Percentiles rank a stretch among this genome's conserved stretches.
phyloP scores from a whole-genome alignment of 495 filamentous ascomycete genomes.

The Aspergillus egyptiacus region DNA sequence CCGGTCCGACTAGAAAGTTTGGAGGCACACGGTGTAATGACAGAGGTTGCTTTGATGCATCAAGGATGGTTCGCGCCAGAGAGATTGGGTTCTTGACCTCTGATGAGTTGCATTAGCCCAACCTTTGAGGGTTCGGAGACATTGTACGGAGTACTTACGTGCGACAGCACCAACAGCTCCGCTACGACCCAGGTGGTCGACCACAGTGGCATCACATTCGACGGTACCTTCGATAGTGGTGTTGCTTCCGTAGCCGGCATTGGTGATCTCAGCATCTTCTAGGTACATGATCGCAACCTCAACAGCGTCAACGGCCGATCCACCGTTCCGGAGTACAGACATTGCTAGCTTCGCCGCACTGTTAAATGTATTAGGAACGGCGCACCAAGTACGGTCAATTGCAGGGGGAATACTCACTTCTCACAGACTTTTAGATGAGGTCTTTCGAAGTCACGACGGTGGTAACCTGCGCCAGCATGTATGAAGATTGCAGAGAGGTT shows the following conservation, averaged over 20 bases:
- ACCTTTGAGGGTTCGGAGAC: background rate
- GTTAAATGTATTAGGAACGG: slow-evolving; percentile 11
- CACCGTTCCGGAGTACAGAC: slow-evolving; percentile 68
- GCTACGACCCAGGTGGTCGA: slow-evolving; percentile 85
- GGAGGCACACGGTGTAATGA: slow-evolving; percentile 84
- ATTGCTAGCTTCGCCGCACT: slow-evolving; percentile 81
- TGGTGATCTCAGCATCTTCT: slow-evolving; percentile 92
- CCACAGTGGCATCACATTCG: slow-evolving; percentile 88
- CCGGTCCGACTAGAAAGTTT: slow-evolving; percentile 79
- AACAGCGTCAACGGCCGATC: slow-evolving; percentile 80
- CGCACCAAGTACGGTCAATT: background rate
- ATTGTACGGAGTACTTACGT: slow-evolving; percentile 50
- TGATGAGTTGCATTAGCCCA: slow-evolving; percentile 27
- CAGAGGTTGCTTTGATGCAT: slow-evolving; percentile 62
- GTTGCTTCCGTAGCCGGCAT: slow-evolving; percentile 94
- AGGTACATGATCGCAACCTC: slow-evolving; percentile 81
- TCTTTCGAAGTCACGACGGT: slow-evolving; percentile 75
- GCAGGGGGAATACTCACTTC: slow-evolving; percentile 55
- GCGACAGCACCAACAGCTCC: slow-evolving; percentile 87
- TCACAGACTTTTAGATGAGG: slow-evolving; percentile 79
- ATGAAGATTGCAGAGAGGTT: slow-evolving; percentile 75
- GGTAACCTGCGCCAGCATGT: slow-evolving; percentile 94
- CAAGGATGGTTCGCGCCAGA: slow-evolving; percentile 74
- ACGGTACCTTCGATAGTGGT: slow-evolving; percentile 83
- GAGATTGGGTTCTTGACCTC: slow-evolving; percentile 90